These are phyloP conservation scores for Globisporangium spiculum DNA, from an alignment of 352 stramenopile species.

Conservation along the genomic window DNA sequence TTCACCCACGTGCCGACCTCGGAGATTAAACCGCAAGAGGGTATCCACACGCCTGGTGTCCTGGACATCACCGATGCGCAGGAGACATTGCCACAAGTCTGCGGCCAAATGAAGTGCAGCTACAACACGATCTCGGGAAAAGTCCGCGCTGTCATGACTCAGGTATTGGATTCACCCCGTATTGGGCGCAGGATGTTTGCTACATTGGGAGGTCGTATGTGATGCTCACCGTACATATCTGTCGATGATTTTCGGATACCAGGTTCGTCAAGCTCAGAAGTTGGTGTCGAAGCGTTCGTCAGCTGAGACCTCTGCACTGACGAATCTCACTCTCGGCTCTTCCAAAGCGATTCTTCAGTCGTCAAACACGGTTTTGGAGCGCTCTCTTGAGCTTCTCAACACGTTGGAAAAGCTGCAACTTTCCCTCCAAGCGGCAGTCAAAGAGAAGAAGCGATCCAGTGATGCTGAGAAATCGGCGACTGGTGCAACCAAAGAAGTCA, in stretches of 20 bases:
- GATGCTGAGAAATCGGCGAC: slow-evolving; percentile 1
- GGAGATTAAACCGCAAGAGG: slow-evolving; percentile 34
- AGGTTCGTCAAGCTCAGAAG: slow-evolving; percentile 24
- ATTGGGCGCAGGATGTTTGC: background rate
- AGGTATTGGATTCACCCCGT: slow-evolving; percentile 27
- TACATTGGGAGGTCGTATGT: background rate
- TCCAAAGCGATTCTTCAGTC: slow-evolving; percentile 56
- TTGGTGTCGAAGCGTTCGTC: slow-evolving; percentile 20
- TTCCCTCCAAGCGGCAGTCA: slow-evolving; percentile 19
- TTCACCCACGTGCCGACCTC: slow-evolving; percentile 42
- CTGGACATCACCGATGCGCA: slow-evolving; percentile 59
- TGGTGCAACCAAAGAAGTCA: slow-evolving; percentile 13
- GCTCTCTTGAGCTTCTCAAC: slow-evolving; percentile 50
- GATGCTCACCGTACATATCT: slow-evolving; percentile 5
- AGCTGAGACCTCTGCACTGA: slow-evolving; percentile 31
- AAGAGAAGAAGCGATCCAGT: slow-evolving; percentile 21
- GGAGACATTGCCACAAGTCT: slow-evolving; percentile 57
- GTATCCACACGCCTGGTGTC: slow-evolving; percentile 66
- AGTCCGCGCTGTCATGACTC: slow-evolving; percentile 44
- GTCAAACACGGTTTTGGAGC: slow-evolving; percentile 51
- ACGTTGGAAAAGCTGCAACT: slow-evolving; percentile 45
- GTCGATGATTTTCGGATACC: background rate
- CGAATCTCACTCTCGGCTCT: slow-evolving; percentile 49
- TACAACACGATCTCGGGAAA: slow-evolving; percentile 50
- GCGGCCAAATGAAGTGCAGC: slow-evolving; percentile 68